Evolutionary conservation across 2,329 filamentous ascomycete genomes (phyloP).

Genomic region (Pestalotiopsis sp.): DNA sequence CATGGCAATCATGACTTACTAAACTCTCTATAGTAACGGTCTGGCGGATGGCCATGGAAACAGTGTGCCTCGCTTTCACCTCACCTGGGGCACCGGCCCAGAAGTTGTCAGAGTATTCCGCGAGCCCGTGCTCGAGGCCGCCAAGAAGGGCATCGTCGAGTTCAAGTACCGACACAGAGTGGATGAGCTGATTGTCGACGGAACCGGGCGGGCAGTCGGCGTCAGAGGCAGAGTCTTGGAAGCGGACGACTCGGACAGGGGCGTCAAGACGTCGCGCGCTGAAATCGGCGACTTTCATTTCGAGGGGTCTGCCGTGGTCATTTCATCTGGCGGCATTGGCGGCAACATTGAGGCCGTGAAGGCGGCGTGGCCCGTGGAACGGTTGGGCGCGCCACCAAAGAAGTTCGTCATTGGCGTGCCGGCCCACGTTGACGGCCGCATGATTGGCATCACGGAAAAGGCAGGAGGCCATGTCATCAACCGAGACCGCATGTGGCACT

Average conservation of each 20-base stretch:
- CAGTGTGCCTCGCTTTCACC: conserved; percentile 63
- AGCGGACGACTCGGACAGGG: conserved; percentile 50
- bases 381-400: conserved; percentile 57
- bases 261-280: conserved; percentile 51
- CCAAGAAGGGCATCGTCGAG: conserved; percentile 52
- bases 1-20: background rate
- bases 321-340: conserved; percentile 62
- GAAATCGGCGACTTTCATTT: conserved; percentile 55
- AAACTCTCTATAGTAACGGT: conserved; percentile 37
- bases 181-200: conserved; percentile 56
- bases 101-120: conserved; percentile 60
- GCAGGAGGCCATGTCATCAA: conserved; percentile 60
- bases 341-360: conserved; percentile 64
- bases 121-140: conserved; percentile 56
- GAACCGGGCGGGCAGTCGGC: conserved; percentile 51
- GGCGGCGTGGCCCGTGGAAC: conserved; percentile 57
- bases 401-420: conserved; percentile 63
- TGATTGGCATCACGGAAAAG: conserved; percentile 57
- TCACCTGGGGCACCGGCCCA: conserved; percentile 63
- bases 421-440: conserved; percentile 65
- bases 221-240: conserved; percentile 56
- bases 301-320: conserved; percentile 51
- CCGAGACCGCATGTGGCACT: conserved; percentile 67
- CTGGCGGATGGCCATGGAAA: conserved; percentile 60
- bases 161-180: conserved; percentile 60